A percentile compares a stretch with the other conserved stretches of the same genome.
Conservation (phyloP, 2,329 filamentous ascomycete species). For the Hyphodiscus sp. region DNA sequence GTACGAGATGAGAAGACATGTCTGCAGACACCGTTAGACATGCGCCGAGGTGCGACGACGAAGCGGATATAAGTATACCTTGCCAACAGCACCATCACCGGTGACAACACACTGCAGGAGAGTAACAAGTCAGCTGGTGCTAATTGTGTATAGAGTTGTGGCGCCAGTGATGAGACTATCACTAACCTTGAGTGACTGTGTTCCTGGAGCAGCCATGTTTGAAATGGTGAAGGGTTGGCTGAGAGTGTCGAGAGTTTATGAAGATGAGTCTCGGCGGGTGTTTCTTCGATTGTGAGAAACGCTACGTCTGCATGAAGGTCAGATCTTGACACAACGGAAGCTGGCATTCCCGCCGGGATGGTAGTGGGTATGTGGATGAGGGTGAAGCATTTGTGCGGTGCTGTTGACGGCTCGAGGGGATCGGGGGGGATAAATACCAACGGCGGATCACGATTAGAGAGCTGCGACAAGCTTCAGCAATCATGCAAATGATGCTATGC, state of each 20-base stretch:
- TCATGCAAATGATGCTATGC: conserved; percentile 4
- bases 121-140: conserved; percentile 20
- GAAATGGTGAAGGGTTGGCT: conserved; percentile 11
- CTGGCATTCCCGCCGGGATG: conserved; percentile 16
- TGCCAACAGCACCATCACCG: conserved; percentile 97
- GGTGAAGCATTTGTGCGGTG: conserved; percentile 6
- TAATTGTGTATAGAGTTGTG: conserved; percentile 7
- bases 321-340: conserved; percentile 27
- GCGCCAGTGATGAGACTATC: conserved; percentile 1
- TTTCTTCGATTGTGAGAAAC: conserved; percentile 14
- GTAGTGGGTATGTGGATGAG: conserved; percentile 10
- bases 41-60: neutral
- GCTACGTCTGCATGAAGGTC: conserved; percentile 22
- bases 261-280: conserved; percentile 12
- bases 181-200: conserved; percentile 84
- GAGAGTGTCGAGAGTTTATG: conserved; percentile 6
- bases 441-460: conserved; percentile 6
- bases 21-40: conserved; percentile 49
- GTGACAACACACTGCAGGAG: conserved; percentile 83
- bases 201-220: conserved; percentile 66
- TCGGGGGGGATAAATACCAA: neutral
- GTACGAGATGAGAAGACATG: conserved; percentile 98
- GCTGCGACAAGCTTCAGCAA: conserved; percentile 13
- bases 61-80: conserved; percentile 54
- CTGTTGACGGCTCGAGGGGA: neutral